Evolutionary conservation across 768 basidiomycete genomes (phyloP).

Genomic region (Suillus spraguei): DNA sequence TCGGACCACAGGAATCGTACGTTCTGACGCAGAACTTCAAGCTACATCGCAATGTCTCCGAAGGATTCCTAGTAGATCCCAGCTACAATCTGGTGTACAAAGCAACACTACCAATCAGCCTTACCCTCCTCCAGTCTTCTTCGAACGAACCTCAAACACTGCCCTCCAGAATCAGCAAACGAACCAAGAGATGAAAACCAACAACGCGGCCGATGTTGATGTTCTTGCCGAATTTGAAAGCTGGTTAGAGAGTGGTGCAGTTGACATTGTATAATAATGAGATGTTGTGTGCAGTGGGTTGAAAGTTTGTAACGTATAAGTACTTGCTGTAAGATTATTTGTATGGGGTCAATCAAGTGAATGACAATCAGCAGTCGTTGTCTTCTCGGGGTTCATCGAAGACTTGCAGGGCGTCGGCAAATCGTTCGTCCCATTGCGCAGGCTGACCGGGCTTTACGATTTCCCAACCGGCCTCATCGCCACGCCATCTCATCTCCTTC

Average conservation of each 20-base stretch:
- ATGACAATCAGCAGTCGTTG: not conserved
- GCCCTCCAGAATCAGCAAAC: not conserved
- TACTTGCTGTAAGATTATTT: conserved; percentile 9
- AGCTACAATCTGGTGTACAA: not conserved
- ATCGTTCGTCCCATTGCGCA: conserved; percentile 80
- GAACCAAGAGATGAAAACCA: conserved; percentile 1
- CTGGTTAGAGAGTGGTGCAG: conserved; percentile 68
- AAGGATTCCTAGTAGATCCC: not conserved
- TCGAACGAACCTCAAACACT: not conserved
- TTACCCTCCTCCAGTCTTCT: not conserved
- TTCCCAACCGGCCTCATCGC: conserved; percentile 78
- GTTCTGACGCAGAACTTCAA: not conserved
- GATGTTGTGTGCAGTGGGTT: not conserved
- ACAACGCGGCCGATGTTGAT: conserved; percentile 35
- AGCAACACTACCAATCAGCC: not conserved
- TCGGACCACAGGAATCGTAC: not conserved
- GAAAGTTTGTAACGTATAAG: conserved; percentile 1
- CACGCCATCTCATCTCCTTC: conserved; percentile 87
- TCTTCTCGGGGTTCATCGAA: conserved; percentile 48
- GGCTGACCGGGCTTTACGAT: conserved; percentile 64
- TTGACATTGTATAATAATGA: conserved; percentile 42
- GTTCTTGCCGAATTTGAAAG: conserved; percentile 67
- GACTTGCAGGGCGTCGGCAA: conserved; percentile 59
- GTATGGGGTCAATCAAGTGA: conserved; percentile 1
- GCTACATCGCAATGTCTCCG: not conserved